phyloP scores from a whole-genome alignment of 495 filamentous ascomycete species.

The Parathielavia appendiculata region DNA sequence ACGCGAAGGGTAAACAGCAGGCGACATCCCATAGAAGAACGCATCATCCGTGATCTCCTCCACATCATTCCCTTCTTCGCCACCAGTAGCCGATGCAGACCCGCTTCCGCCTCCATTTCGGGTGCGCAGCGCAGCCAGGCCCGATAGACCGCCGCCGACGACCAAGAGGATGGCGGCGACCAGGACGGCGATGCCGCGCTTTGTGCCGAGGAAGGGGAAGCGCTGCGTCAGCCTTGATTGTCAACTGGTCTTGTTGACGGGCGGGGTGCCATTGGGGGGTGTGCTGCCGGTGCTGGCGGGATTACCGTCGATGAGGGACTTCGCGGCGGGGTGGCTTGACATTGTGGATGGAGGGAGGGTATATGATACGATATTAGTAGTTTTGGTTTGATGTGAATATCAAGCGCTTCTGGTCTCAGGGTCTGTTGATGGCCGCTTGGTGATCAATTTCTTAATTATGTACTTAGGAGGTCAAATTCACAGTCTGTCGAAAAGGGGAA shows the following conservation, averaged over 20 bases:
- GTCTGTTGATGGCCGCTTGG: too few relatives aligned
- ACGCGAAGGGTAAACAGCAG: slow-evolving; percentile 56
- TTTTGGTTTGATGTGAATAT: too few relatives aligned
- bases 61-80: slow-evolving; percentile 4
- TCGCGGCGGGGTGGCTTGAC: not conserved
- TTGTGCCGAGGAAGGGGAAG: slow-evolving; percentile 38
- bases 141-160: slow-evolving; percentile 33
- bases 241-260: slow-evolving; percentile 24
- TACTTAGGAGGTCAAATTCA: too few relatives aligned
- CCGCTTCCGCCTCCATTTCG: slow-evolving; percentile 10
- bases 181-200: slow-evolving; percentile 33
- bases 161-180: slow-evolving; percentile 34
- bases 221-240: slow-evolving; percentile 34
- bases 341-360: not conserved
- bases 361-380: too few relatives aligned
- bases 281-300: not conserved
- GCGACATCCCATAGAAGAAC: slow-evolving; percentile 53
- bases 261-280: not conserved
- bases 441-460: too few relatives aligned
- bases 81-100: not conserved
- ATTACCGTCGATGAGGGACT: not conserved
- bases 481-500: too few relatives aligned
- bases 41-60: slow-evolving; percentile 40
- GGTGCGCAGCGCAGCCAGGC: slow-evolving; percentile 32
- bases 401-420: too few relatives aligned